Evolutionary conservation across 441 rosid genomes (phyloP).

Genomic region (Erodium texanum): DNA sequence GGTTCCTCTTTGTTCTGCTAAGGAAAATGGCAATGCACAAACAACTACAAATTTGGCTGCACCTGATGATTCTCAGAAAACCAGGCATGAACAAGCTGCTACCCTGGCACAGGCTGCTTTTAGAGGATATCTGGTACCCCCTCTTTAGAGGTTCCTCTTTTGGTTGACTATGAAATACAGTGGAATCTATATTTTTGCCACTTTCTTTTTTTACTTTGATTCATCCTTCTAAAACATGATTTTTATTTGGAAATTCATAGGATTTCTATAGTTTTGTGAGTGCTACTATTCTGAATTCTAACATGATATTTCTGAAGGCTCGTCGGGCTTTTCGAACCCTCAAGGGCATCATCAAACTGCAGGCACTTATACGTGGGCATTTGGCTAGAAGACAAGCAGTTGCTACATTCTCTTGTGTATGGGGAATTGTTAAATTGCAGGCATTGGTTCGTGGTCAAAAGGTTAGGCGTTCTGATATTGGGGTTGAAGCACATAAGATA

Average conservation of each 20-base stretch:
- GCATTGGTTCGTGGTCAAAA: slow-evolving; percentile 44
- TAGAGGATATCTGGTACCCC: slow-evolving; percentile 69
- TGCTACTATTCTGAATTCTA: slow-evolving; percentile 27
- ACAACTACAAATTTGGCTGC: slow-evolving; percentile 19
- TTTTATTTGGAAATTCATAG: background rate
- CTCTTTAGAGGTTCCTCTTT: background rate
- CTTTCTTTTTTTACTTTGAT: background rate
- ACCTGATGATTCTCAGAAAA: slow-evolving; percentile 35
- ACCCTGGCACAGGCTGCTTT: slow-evolving; percentile 58
- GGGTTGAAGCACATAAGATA: slow-evolving; percentile 29
- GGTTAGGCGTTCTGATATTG: slow-evolving; percentile 39
- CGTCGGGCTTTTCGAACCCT: slow-evolving; percentile 46
- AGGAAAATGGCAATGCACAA: slow-evolving; percentile 20
- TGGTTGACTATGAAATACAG: background rate
- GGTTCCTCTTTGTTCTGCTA: slow-evolving; percentile 21
- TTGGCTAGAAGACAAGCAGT: slow-evolving; percentile 64
- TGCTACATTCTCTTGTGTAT: slow-evolving; percentile 52
- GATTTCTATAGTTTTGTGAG: background rate
- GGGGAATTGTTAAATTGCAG: slow-evolving; percentile 51
- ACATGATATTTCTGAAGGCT: slow-evolving; percentile 38
- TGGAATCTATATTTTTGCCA: background rate
- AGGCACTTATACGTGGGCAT: slow-evolving; percentile 59
- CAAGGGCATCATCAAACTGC: slow-evolving; percentile 47
- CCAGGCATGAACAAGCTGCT: slow-evolving; percentile 53
- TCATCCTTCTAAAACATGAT: background rate